Conservation (phyloP, 768 basidiomycete genomes). For the Solioccasus polychromus region DNA sequence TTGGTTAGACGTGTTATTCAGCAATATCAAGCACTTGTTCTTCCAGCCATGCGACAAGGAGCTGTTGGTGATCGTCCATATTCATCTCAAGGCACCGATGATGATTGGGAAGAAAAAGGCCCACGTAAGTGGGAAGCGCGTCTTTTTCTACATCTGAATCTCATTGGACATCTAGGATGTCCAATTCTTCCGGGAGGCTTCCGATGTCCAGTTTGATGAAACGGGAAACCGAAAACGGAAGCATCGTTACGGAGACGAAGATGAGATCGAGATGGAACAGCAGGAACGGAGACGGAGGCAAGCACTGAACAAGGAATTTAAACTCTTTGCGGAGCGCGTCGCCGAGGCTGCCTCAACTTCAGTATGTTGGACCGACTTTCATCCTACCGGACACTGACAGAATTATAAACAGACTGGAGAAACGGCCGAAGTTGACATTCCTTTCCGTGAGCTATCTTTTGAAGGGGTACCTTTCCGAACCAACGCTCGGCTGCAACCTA, state of each 20-base stretch:
- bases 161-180: conserved; percentile 61
- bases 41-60: conserved; percentile 99
- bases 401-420: conserved; percentile 60
- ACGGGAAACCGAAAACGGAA: conserved; percentile 99
- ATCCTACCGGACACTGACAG: not conserved
- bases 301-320: conserved; percentile 91
- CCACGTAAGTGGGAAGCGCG: conserved; percentile 51
- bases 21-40: conserved; percentile 97
- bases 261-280: conserved; percentile 98
- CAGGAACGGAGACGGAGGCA: conserved; percentile 90
- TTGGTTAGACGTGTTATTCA: conserved; percentile 81
- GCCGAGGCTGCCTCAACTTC: conserved; percentile 77
- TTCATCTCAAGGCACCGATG: conserved; percentile 92
- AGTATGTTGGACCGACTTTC: conserved; percentile 43
- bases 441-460: conserved; percentile 96
- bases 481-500: conserved; percentile 91
- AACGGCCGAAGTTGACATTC: conserved; percentile 89
- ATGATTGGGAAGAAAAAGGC: conserved; percentile 99
- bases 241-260: conserved; percentile 96
- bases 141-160: not conserved
- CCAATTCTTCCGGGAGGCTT: conserved; percentile 97
- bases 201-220: conserved; percentile 97
- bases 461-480: conserved; percentile 96
- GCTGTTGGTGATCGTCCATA: conserved; percentile 88
- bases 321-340: conserved; percentile 87